Evolutionary conservation across 495 filamentous ascomycete species (phyloP), one percentile per base, ranked within the genome.

Genomic region (Trichoderma erinaceum): DNA sequence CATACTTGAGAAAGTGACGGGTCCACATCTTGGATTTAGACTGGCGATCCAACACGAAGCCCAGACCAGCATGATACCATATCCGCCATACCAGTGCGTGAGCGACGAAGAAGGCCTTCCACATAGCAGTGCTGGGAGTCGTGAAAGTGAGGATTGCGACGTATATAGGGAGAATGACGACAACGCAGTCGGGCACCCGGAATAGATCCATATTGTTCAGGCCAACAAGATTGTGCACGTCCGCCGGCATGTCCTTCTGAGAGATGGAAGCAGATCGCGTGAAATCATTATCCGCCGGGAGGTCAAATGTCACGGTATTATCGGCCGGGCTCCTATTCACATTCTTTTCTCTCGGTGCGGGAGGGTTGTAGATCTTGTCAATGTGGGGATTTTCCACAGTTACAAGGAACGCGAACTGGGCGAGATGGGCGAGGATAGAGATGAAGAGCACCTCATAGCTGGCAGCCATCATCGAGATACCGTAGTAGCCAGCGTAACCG

Each of bases 391-490:
- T 97, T 78, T 99, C 95, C 66, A 99, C 89, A 58, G 91, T 77
- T 5, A 89, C 85, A 69, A 99, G 83, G 81, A 99, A 99, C 43
- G 87, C 89, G 73, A 99, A 93, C 80, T 99, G 95, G 69, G 92
- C 90, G 74, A 92, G 91, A 81, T 99, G 95, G 70, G 94, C 96
- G 76, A 93, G 79, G 70, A 99, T 92, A 21, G 96, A 98, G 75
- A 97, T 96, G 83, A 96, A 92, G 12, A 98, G 82, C 67, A 99
- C 95, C 69, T 91, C 91, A 81, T 98, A 98, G 79, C 96, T 98
- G 64, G 96, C 95, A 32, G 93, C 92, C 87, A 99, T 94, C 76
- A 97, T 87, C n/a, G 94, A 97, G 74, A 98, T 97, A 69, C 95
- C 96, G 67, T 99, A 99, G 78, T 96, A 99, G 35, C 95, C 95